phyloP scores from a whole-genome alignment of 2,329 filamentous ascomycete genomes.

The Fusarium denticulatum region DNA sequence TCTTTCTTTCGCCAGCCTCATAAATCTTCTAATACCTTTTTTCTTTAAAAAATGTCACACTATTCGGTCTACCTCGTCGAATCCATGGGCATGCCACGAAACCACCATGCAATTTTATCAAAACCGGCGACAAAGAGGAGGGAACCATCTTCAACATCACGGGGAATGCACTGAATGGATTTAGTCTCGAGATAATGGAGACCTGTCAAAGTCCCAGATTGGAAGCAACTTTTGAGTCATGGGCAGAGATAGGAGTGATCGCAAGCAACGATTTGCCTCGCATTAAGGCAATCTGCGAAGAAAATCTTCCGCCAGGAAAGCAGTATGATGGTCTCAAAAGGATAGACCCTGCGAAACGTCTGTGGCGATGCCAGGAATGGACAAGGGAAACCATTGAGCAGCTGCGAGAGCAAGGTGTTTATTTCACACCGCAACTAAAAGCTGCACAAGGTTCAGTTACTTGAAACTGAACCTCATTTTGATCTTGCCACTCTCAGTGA shows the following conservation, averaged over 20 bases:
- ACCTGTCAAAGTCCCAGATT: neutral
- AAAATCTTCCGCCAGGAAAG: neutral
- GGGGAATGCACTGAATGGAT: neutral
- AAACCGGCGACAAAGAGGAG: neutral
- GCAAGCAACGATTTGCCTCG: neutral
- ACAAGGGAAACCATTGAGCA: neutral
- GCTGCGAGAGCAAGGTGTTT: neutral
- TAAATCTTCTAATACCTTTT: rapidly evolving
- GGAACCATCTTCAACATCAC: neutral
- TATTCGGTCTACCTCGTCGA: neutral
- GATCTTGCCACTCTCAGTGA: neutral
- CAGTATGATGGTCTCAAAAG: neutral
- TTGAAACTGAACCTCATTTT: rapidly evolving
- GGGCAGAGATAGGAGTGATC: neutral
- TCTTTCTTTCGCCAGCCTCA: rapidly evolving
- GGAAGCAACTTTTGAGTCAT: neutral
- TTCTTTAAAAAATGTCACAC: rapidly evolving
- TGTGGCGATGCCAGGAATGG: neutral
- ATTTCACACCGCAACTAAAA: rapidly evolving
- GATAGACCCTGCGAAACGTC: neutral
- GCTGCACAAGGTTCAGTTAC: neutral
- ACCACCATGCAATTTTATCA: neutral
- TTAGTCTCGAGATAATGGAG: neutral
- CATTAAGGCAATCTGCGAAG: neutral
- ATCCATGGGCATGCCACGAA: neutral